Percentiles rank a stretch among this genome's conserved stretches.
phyloP scores from a whole-genome alignment of 768 basidiomycete species.

The Russula sp. region DNA sequence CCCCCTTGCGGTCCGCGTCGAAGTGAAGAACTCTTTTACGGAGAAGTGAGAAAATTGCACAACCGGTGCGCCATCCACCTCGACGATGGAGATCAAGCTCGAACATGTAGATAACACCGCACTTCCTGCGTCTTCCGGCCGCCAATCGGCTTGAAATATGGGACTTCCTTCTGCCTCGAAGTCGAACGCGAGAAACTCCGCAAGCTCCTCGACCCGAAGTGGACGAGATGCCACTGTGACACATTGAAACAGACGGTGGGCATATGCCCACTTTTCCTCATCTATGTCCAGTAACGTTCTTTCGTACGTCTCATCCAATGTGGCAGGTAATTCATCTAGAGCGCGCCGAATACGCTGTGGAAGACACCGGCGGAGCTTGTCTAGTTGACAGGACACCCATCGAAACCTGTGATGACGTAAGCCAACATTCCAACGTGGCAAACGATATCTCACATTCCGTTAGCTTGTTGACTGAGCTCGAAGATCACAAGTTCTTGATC shows the following conservation, averaged over 20 bases:
- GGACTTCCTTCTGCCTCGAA: neutral
- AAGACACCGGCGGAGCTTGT: too few species aligned
- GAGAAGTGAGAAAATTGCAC: conserved; percentile 9
- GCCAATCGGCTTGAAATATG: neutral
- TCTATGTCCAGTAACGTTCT: neutral
- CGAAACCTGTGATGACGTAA: too few species aligned
- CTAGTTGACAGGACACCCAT: too few species aligned
- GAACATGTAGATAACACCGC: neutral
- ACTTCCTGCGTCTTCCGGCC: neutral
- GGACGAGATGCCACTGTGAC: neutral
- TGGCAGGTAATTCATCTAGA: neutral
- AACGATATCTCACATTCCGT: too few species aligned
- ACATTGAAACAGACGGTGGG: conserved; percentile 6
- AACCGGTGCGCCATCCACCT: neutral
- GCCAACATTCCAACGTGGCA: too few species aligned
- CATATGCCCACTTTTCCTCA: neutral
- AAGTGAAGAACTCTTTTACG: neutral
- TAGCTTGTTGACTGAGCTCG: too few species aligned
- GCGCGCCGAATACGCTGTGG: neutral
- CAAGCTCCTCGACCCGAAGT: neutral
- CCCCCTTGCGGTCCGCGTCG: neutral
- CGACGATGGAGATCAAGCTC: neutral
- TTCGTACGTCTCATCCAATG: neutral
- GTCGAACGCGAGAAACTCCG: neutral
- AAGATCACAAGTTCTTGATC: too few species aligned